Conservation (phyloP, 371 early-diverging fungal genomes). For the Caulochytrium protostelioides region DNA sequence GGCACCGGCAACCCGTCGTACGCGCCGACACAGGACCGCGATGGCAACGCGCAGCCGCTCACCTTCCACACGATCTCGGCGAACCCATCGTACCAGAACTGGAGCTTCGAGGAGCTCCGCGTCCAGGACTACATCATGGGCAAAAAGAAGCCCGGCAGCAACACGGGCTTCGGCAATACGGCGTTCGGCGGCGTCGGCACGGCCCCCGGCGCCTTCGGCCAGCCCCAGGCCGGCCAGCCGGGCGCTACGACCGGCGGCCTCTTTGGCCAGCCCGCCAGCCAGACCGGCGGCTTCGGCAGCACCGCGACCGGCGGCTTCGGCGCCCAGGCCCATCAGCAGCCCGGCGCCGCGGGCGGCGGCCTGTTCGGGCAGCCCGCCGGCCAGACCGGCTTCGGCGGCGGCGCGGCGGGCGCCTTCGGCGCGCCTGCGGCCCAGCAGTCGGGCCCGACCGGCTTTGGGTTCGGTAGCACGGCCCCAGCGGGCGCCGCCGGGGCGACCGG, state of each 20-base stretch:
- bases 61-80: conserved; percentile 55
- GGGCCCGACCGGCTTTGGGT: conserved; percentile 4
- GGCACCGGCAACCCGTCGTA: conserved; percentile 68
- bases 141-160: conserved; percentile 36
- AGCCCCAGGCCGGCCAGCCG: conserved; percentile 1
- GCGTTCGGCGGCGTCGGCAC: neutral
- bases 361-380: conserved; percentile 5
- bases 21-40: conserved; percentile 39
- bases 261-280: conserved; percentile 7
- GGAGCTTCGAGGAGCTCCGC: conserved; percentile 65
- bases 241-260: conserved; percentile 4
- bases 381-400: conserved; percentile 14
- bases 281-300: conserved; percentile 3
- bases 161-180: neutral
- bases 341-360: conserved; percentile 10
- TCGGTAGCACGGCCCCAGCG: conserved; percentile 9
- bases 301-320: conserved; percentile 3
- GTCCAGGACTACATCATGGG: conserved; percentile 68
- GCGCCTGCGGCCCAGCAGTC: no score
- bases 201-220: conserved; percentile 6
- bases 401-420: conserved; percentile 10
- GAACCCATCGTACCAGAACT: conserved; percentile 72
- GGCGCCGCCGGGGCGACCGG: conserved; percentile 7
- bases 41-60: conserved; percentile 29
- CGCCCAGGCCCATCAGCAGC: conserved; percentile 9